phyloP scores from a whole-genome alignment of 1,284 basidiomycete species.

The Porodaedalea pini region DNA sequence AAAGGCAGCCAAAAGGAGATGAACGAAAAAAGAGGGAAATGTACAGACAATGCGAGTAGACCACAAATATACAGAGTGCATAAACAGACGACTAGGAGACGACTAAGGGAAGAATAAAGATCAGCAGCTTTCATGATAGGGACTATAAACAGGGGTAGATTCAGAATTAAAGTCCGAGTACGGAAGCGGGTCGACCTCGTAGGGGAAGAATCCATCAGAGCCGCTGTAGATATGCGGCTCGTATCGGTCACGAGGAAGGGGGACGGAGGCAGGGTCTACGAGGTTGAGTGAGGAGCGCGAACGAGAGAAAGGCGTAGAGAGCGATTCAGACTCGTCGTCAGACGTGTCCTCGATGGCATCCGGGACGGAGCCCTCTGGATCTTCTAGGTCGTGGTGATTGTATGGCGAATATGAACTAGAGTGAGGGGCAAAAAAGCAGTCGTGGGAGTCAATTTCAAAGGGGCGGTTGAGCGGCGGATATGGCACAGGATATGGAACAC shows the following conservation, averaged over 20 bases:
- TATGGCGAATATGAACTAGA: conserved; percentile 63
- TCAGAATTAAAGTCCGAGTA: conserved; percentile 41
- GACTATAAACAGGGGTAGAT: conserved; percentile 38
- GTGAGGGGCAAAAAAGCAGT: conserved; percentile 24
- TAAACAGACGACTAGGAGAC: neutral
- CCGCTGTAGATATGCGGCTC: conserved; percentile 59
- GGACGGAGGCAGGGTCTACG: conserved; percentile 46
- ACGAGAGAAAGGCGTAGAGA: conserved; percentile 47
- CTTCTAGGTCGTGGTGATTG: conserved; percentile 50
- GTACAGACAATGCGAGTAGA: conserved; percentile 14
- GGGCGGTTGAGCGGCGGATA: conserved; percentile 17
- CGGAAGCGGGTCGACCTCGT: conserved; percentile 64
- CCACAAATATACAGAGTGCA: conserved; percentile 17
- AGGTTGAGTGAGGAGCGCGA: conserved; percentile 46
- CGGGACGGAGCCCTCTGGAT: conserved; percentile 51
- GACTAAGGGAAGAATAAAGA: conserved; percentile 25
- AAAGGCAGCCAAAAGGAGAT: conserved; percentile 27
- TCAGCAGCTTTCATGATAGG: conserved; percentile 61
- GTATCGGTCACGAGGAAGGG: conserved; percentile 48
- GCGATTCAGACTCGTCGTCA: conserved; percentile 74
- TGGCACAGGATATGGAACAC: conserved; percentile 43
- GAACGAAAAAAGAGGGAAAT: conserved; percentile 24
- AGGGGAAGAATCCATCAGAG: conserved; percentile 56
- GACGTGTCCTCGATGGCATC: conserved; percentile 79
- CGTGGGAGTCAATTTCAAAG: conserved; percentile 12